Percentiles rank a stretch among this genome's conserved stretches.
phyloP scores from a whole-genome alignment of 495 filamentous ascomycete genomes.

The Podospora conica region DNA sequence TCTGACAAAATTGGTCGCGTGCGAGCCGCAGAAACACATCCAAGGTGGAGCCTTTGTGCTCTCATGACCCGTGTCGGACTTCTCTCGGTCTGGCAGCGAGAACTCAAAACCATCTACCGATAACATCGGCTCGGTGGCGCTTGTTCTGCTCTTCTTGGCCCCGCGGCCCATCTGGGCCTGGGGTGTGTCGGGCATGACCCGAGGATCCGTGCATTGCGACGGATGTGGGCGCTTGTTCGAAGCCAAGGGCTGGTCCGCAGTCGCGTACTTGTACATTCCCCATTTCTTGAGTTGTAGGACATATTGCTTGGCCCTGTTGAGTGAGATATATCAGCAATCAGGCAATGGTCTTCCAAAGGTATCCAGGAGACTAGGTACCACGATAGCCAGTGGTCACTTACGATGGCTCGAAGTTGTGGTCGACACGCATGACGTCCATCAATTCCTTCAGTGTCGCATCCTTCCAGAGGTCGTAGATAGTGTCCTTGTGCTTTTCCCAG shows the following conservation, averaged over 20 bases:
- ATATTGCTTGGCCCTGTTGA: neutral
- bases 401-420: neutral
- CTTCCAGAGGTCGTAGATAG: neutral
- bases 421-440: neutral
- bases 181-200: neutral
- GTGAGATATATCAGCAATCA: too few relatives aligned
- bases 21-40: neutral
- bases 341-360: too few relatives aligned
- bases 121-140: neutral
- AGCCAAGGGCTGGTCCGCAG: neutral
- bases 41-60: too few relatives aligned
- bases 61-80: too few relatives aligned
- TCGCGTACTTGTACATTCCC: neutral
- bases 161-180: too few relatives aligned
- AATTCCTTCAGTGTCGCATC: neutral
- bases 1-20: neutral
- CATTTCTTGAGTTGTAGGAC: conserved; percentile 5
- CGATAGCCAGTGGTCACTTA: neutral
- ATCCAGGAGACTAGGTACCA: too few relatives aligned
- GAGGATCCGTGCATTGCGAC: neutral
- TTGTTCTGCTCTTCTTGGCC: neutral
- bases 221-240: neutral
- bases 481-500: neutral
- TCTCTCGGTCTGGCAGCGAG: neutral
- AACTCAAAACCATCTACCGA: neutral